A percentile compares a stretch with the other conserved stretches of the same genome.
Evolutionary conservation across 768 basidiomycete species (phyloP).

Genomic region (Cubamyces sp.): DNA sequence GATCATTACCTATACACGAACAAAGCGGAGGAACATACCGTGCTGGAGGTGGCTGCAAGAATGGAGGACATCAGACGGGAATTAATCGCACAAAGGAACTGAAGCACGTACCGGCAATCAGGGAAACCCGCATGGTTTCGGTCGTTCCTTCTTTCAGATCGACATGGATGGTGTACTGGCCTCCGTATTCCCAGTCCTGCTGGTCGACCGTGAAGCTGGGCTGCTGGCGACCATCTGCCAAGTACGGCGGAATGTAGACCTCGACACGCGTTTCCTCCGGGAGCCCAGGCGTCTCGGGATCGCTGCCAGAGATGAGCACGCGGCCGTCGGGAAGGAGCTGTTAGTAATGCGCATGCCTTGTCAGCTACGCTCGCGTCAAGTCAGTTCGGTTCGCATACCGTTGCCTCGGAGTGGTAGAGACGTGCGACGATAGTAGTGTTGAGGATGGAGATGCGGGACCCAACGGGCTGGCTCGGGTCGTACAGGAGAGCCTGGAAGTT

Average conservation of each 20-base stretch:
- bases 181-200: slow-evolving; percentile 67
- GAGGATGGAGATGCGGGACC: slow-evolving; percentile 68
- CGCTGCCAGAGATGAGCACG: slow-evolving; percentile 76
- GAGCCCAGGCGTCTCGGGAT: slow-evolving; percentile 62
- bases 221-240: slow-evolving; percentile 61
- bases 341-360: no score
- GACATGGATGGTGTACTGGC: slow-evolving; percentile 55
- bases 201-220: slow-evolving; percentile 61
- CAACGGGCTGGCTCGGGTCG: slow-evolving; percentile 62
- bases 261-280: slow-evolving; percentile 80
- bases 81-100: neutral
- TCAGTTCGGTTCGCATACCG: slow-evolving; percentile 30
- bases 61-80: slow-evolving; percentile 17
- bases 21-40: slow-evolving; percentile 38
- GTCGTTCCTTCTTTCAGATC: slow-evolving; percentile 45
- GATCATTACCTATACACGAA: neutral
- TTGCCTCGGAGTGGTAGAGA: slow-evolving; percentile 79
- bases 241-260: slow-evolving; percentile 88
- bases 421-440: slow-evolving; percentile 72
- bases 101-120: slow-evolving; percentile 57
- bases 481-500: slow-evolving; percentile 71
- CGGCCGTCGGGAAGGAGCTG: slow-evolving; percentile 72
- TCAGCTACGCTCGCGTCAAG: neutral
- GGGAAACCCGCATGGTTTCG: slow-evolving; percentile 59
- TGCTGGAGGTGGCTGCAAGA: slow-evolving; percentile 65